A percentile compares a stretch with the other conserved stretches of the same genome.
Evolutionary conservation across 2,329 filamentous ascomycete genomes (phyloP).

Genomic region (Cadophora sp.): DNA sequence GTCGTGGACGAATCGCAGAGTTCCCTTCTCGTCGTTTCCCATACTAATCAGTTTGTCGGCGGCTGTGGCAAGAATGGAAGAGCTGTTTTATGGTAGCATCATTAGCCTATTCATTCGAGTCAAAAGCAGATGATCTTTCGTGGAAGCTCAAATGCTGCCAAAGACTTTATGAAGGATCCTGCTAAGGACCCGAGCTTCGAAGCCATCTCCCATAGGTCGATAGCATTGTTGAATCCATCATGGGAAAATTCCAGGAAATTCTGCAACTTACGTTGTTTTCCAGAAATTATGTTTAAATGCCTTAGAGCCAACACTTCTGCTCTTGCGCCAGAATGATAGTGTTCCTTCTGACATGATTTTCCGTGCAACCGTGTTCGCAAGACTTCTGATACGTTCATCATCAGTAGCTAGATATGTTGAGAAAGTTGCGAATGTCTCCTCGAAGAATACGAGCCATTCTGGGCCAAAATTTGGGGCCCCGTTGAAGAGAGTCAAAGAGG

Average conservation of each 20-base stretch:
- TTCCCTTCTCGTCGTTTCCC: slow-evolving; percentile 36
- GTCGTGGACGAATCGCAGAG: slow-evolving; percentile 52
- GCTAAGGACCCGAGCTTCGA: not conserved
- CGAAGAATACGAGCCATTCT: slow-evolving; percentile 46
- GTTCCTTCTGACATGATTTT: slow-evolving; percentile 40
- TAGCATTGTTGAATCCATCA: not conserved
- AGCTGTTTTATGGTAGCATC: slow-evolving; percentile 32
- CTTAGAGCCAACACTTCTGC: slow-evolving; percentile 29
- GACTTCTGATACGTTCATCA: slow-evolving; percentile 42
- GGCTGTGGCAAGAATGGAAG: slow-evolving; percentile 40
- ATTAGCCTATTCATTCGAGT: not conserved
- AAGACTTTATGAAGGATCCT: not conserved
- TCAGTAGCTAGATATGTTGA: slow-evolving; percentile 41
- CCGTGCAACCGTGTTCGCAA: slow-evolving; percentile 40
- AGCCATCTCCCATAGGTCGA: not conserved
- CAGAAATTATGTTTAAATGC: slow-evolving; percentile 44
- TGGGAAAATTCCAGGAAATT: not conserved
- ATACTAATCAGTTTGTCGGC: slow-evolving; percentile 40
- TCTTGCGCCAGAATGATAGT: slow-evolving; percentile 35
- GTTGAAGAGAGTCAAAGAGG: slow-evolving; percentile 56
- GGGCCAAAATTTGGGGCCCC: slow-evolving; percentile 46
- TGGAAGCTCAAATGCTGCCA: not conserved
- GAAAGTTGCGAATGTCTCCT: slow-evolving; percentile 41
- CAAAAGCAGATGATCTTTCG: not conserved
- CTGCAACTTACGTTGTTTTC: slow-evolving; percentile 45